Evolutionary conservation across 257 asterid species (phyloP), one percentile per base, ranked within the genome.

Genomic region (Plectranthus barbatus): DNA sequence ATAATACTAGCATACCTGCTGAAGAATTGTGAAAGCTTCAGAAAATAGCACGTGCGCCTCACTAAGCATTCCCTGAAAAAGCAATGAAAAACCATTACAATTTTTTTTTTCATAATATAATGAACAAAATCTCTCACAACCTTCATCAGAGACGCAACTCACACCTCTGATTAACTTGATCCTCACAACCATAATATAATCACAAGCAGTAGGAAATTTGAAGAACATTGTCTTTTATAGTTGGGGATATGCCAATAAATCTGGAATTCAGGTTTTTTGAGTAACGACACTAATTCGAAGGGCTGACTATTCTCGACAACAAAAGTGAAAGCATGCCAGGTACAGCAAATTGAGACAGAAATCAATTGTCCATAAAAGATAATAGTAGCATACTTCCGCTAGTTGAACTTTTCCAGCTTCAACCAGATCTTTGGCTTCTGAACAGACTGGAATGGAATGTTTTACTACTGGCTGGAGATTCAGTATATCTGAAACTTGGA

Each of bases 351-450:
- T 20, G 15, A 60, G 39, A 24, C 13, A 17, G 2, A 37, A 67
- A 7, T 46, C 57, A 56, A 20, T 11, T 51, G 53, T 49, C 66
- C 17, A 17, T 7, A 33, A 2, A 33, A 55, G 21, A 23, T 20
- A 9, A 63, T 69, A 49, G 58, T 34, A 17, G 40, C 63, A 34
- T 79, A 90, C 97, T 95, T 93, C 96, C 18, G 96, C 96, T 74
- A 93, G 78, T 58, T 93, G 97, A 74, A 77, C 81, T 79, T 93
- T 93, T 67, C 96, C 99, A 26, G 96, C 77, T 77, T 93, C 99
- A 59, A 90, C 86, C 46, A 93, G 88, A 75, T 85, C 90, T 85
- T 81, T 87, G 64, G 99, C 97, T 79, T 90, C 96, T 44, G 99
- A 84, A 66, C 96, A 90, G 44, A 93, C 75, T 52, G 96, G 97